Base-by-base conservation (phyloP, 208 protist genomes). In the Borovskyia barvae region DNA sequence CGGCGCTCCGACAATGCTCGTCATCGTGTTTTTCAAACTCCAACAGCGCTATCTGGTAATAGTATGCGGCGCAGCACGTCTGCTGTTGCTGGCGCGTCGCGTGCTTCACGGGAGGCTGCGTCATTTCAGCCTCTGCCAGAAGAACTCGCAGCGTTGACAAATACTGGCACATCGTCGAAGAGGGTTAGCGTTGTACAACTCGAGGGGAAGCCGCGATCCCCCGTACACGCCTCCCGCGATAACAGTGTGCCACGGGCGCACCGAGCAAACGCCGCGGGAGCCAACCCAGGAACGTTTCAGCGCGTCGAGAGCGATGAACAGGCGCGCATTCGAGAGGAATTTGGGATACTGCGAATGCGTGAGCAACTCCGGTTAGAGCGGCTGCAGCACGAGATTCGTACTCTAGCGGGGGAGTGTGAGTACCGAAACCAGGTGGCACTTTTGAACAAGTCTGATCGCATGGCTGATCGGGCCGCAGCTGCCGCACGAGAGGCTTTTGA, bases 291-390 rank as follows among this genome's bases (percentile, higher is more conserved):
- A 9, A 19, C 60, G 15, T 46, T 66, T 28, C 30, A 35, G 35
- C 14, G 15, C 17, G 35, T 52, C 11, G 66, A 67, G 39, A 37
- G 43, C 5, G 59, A 73, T 0, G 66, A 67, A 40, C 58, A 65
- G 12, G 57, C 30, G 22, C 67, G 49, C 47, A 42, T 81, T 17
- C 22, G 42, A 6, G 37, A 59, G 25, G 78, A 85, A 33, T 73
- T 72, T 6, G 65, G 39, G 15, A 12, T 72, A 6, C 39, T 81
- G 30, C 53, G 58, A 24, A 15, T 69, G 28, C 65, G 65, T 19
- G 66, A 71, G 40, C 70, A 72, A 29, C 40, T 85, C 33, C 73
- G 75, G 3, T 51, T 69, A n/a, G 67, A 87, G 41, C 72, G 71
- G 20, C 60, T 85, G 40, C 61, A 65, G 24, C 55, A 80, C 37